Base-by-base conservation (phyloP, 164 flowering plant genomes). In the Sextonia rubra region DNA sequence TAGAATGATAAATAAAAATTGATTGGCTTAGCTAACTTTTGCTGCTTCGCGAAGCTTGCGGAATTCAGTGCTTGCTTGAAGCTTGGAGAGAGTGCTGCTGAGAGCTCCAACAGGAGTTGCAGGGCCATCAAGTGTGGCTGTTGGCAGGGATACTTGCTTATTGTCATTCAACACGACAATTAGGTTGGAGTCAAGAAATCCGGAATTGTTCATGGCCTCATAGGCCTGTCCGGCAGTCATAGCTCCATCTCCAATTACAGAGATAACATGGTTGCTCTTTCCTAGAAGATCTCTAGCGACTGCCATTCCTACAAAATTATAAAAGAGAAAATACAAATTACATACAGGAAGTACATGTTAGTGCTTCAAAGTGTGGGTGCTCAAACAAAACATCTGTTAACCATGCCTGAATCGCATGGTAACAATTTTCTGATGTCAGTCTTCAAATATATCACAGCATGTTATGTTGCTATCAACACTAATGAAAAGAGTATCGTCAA, bases 211-310 rank as follows among this genome's bases (percentile, higher is more conserved):
- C 93, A 94, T 81, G 67, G 98, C 98, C 70, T 94, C 98, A 58
- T 90, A 94, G 29, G 98, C 98, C 81, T 90, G 97, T 22, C 98
- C 98, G 44, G 97, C 98, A 1, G 98, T 94, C 95, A 94, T 94
- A 72, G 97, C 97, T 52, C 97, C 98, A 77, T 94, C 98, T 77
- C 98, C 98, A 69, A 94, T 94, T 73, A 94, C 98, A 22, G 95
- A 80, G 58, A 94, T 81, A 1, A 94, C 97, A 71, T 80, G 84
- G 84, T 91, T 92, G 65, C 69, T 86, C 77, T 91, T 92, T 71
- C 97, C 97, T 48, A 89, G 68, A 4, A 94, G 82, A 74, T 94
- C 97, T 74, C 98, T 88, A 48, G 78, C 97, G 9, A 91, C 88
- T 14, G 98, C 97, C 97, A 94, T 94, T 47, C 97, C 97, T 91